Base-by-base conservation (phyloP, 1,284 basidiomycete genomes). In the Phellopilus nigrolimitatus region DNA sequence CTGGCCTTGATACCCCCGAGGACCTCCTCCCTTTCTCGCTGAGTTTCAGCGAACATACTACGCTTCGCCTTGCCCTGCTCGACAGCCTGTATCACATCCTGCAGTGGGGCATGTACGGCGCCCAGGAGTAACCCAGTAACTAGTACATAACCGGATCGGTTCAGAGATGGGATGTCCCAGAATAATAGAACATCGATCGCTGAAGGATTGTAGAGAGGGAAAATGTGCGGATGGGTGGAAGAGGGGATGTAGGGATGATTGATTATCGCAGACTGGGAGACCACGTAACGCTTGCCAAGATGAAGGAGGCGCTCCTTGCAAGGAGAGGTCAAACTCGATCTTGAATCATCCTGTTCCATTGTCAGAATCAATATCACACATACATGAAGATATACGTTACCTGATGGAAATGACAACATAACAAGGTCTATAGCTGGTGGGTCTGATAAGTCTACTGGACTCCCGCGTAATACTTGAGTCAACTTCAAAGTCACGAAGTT, bases 1-100 rank as follows among this genome's bases (percentile, higher is more conserved):
- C 84, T 86, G 3, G 71, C 67, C 41, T 78, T 70, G 24, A 95
- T 76, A 3, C 80, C 78, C 27, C 79, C 72, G 41, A 92, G 63
- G 25, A 95, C 69, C 40, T 81, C 78, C 56, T 68, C 67, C 60
- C 82, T 80, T 65, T 92, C 81, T 45, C 84, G 73, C 51, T 79
- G 80, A 3, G 91, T 94, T 71, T 95, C 91, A 15, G 89, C 89
- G 64, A 92, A 97, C 79, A 95, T 89, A 54, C 82, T 91, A 54
- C 84, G 78, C 61, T 79, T 86, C 17, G 74, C 73, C 63, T 88
- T 88, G n/a, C 74, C 74, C 38, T 67, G 72, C 60, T 82, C 77
- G 3, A 78, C 75, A 12, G 74, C 72, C 34, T 79, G 72, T 7
- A 87, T 72, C 36, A 81, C 70, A 41, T 73, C 71, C 28, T 75